A percentile compares a stretch with the other conserved stretches of the same genome.
These are phyloP conservation scores for Barnettozyma wickerhamii DNA, from an alignment of 805 yeast species.

Conservation along the genomic window DNA sequence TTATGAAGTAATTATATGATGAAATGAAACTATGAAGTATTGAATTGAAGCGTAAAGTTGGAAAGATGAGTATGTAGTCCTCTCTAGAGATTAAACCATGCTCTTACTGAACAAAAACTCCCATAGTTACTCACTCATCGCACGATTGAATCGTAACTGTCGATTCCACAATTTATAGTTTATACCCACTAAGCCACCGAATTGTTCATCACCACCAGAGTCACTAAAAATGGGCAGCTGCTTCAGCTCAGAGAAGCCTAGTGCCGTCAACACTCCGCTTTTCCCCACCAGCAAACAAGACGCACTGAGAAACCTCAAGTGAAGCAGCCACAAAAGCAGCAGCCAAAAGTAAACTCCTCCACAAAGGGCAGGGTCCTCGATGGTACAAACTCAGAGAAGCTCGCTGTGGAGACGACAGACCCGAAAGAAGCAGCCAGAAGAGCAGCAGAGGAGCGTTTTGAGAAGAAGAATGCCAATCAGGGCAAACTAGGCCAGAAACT, in stretches of 20 bases:
- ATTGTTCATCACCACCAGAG: too few species aligned
- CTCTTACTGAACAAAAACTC: too few species aligned
- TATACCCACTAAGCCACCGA: too few species aligned
- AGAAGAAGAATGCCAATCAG: constrained; percentile 28
- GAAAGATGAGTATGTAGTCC: too few species aligned
- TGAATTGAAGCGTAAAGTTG: too few species aligned
- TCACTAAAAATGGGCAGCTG: constrained; percentile 7
- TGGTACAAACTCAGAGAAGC: too few species aligned
- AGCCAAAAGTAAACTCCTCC: constrained; percentile 5
- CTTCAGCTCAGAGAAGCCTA: constrained; percentile 2
- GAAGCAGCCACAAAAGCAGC: not conserved
- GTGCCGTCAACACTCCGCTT: not conserved
- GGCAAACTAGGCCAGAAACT: constrained; percentile 34
- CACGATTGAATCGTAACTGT: too few species aligned
- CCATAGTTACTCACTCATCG: too few species aligned
- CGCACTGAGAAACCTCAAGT: constrained; percentile 1
- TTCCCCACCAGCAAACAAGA: not conserved
- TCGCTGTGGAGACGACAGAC: not conserved
- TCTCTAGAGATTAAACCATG: too few species aligned
- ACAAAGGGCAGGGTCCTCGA: constrained; percentile 8
- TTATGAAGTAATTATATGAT: too few species aligned
- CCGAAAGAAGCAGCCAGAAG: constrained; percentile 43
- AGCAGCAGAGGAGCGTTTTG: constrained; percentile 40
- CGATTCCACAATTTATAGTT: too few species aligned
- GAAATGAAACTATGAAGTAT: too few species aligned